Base-by-base conservation (phyloP, 2,329 filamentous ascomycete genomes). In the Fusarium sublunatum region DNA sequence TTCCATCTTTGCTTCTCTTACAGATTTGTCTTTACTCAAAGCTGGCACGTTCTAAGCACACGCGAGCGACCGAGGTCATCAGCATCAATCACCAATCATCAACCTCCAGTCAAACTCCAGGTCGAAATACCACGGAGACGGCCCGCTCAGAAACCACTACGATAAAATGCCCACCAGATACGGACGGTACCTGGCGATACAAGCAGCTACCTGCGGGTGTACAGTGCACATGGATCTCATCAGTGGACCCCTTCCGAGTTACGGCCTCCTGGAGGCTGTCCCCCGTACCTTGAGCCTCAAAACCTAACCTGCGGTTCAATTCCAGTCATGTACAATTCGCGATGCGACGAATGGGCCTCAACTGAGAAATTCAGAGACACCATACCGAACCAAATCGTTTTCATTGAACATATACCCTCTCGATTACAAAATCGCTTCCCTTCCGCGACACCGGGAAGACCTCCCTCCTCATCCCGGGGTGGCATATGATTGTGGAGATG, bases 401-500 rank as follows among this genome's bases (percentile, higher is more conserved):
- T 9, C 13, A 34, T 25, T n/a, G 29, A 39, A 6, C 13, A 28
- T 12, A 26, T 11, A 31, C 25, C 7, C 22, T 24, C 22, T 25
- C 34, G 13, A 47, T 29, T 10, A 36, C 31, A 35, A 65, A 51
- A 36, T 57, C 61, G 48, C 29, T 42, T 50, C 49, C 64, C 57
- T 62, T 62, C 61, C 61, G 53, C 45, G 65, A 40, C 44, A 65
- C 61, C 61, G 61, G 61, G 57, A 65, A 58, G 50, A 53, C 57
- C 58, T 64, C 52, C 46, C 54, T 49, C 53, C 56, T 65, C 62
- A 58, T 68, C 45, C 67, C 67, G 67, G 66, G 53, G 61, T 68
- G 65, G 65, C 47, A 58, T 64, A 51, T 48, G 34, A 36, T 31
- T 46, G 53, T 62, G 63, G 55, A 41, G 42, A 49, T 49, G 35